Evolutionary conservation across 2,329 filamentous ascomycete genomes (phyloP), one percentile per base, ranked within the genome.

Genomic region (Penicillium sp.): DNA sequence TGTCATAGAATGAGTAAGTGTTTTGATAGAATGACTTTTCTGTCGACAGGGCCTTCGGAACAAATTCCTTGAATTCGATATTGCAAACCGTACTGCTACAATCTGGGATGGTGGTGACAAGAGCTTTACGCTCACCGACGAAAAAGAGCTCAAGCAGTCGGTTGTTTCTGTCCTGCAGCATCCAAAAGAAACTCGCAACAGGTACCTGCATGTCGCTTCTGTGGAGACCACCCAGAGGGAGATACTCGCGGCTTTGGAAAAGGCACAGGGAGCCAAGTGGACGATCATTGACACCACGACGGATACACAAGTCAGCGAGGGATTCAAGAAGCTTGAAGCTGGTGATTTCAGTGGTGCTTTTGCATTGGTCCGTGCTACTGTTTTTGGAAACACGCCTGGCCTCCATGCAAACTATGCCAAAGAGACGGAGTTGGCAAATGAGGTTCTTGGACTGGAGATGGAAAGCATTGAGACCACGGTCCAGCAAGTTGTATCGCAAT

Each of bases 211-310:
- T 49, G 72, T 87, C 15, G 79, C 82, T 2, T 85, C 81, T 0
- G 83, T 86, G 61, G 79, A 79, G 27, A 78, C 81, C 0, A 80
- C 81, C 1, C 85, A 87, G 69, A 82, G 82, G 18, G 77, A 87
- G 59, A 69, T 89, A 1, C 65, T 88, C 1, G 69, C 72, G 12
- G 67, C 77, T 0, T 71, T 82, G 2, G 82, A 89, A 69, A 78
- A 80, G 54, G 71, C 77, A 11, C 82, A 81, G 0, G 79, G 79
- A 2, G 65, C 72, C 18, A 80, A 81, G 56, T 86, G 80, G 76
- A 72, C 75, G 0, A 73, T 85, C 2, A 76, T 73, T 3, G 69
- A 69, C 14, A 67, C 70, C 11, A 73, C 69, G 3, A 68, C 71
- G 0, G 56, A 65, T 0, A 45, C 67, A 6, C 45, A 67, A 42